These are phyloP conservation scores for Mortierella claussenii DNA, from an alignment of 192 early-diverging fungal genomes.

Conservation along the genomic window DNA sequence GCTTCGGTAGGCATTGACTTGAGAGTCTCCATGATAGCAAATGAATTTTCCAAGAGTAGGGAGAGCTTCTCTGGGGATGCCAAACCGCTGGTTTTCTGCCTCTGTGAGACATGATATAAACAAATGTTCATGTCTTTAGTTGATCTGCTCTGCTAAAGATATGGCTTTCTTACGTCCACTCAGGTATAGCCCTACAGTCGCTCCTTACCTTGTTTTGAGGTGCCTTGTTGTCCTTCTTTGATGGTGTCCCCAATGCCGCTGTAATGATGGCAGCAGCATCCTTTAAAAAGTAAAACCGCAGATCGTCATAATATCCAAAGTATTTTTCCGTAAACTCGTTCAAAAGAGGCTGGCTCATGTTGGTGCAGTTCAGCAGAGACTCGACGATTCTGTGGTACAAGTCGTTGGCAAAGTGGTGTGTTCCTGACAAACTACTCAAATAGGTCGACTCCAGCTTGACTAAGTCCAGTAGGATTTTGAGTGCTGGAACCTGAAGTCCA, in stretches of 20 bases:
- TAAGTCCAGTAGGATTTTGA: conserved; percentile 78
- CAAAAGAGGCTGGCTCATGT: conserved; percentile 70
- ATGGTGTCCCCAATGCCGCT: conserved; percentile 19
- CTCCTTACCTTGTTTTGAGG: conserved; percentile 16
- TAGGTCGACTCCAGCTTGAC: conserved; percentile 72
- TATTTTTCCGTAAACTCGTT: conserved; percentile 74
- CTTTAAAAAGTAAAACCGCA: conserved; percentile 87
- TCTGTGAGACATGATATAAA: conserved; percentile 36
- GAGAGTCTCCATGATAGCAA: conserved; percentile 67
- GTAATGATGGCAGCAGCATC: conserved; percentile 60
- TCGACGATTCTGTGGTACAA: conserved; percentile 68
- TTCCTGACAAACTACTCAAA: conserved; percentile 35
- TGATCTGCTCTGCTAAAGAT: too few relatives aligned
- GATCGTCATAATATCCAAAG: conserved; percentile 85
- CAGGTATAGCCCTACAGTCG: too few relatives aligned
- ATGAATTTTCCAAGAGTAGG: conserved; percentile 66
- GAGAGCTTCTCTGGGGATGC: conserved; percentile 45
- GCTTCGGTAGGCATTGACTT: conserved; percentile 66
- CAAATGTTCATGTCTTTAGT: too few relatives aligned
- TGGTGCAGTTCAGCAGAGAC: conserved; percentile 62
- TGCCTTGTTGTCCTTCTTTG: conserved; percentile 21
- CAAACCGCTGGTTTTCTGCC: conserved; percentile 28
- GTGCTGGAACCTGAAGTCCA: conserved; percentile 77
- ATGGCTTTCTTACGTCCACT: too few relatives aligned
- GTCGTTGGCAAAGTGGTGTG: conserved; percentile 76